Percentiles rank a stretch among this genome's conserved stretches.
Evolutionary conservation across 2,329 filamentous ascomycete species (phyloP).

Genomic region (Colletotrichum sp.): DNA sequence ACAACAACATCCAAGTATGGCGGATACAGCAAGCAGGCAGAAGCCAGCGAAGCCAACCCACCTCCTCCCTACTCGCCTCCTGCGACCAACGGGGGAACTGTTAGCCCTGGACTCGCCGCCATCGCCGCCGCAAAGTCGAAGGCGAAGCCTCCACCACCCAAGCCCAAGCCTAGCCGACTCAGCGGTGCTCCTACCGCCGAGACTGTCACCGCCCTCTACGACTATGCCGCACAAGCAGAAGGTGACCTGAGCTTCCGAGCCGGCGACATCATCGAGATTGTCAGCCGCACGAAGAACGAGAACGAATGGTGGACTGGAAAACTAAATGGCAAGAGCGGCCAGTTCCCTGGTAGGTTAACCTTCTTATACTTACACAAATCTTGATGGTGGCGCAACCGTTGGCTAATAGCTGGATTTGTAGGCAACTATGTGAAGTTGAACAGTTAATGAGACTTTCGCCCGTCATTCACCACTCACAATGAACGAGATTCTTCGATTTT

Average conservation of each 20-base stretch:
- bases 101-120: slow-evolving; percentile 46
- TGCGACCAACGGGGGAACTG: slow-evolving; percentile 28
- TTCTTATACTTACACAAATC: neutral
- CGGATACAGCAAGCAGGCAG: slow-evolving; percentile 41
- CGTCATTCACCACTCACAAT: neutral
- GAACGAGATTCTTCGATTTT: neutral
- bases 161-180: slow-evolving; percentile 80
- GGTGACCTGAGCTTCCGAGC: slow-evolving; percentile 90
- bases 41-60: slow-evolving; percentile 57
- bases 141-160: slow-evolving; percentile 74
- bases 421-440: slow-evolving; percentile 57
- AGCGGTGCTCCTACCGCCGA: slow-evolving; percentile 70
- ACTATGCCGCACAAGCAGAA: slow-evolving; percentile 94
- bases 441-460: slow-evolving; percentile 24
- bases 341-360: slow-evolving; percentile 91
- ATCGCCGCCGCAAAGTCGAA: slow-evolving; percentile 64
- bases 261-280: slow-evolving; percentile 89
- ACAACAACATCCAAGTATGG: slow-evolving; percentile 31
- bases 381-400: neutral
- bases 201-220: slow-evolving; percentile 89
- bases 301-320: slow-evolving; percentile 98
- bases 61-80: slow-evolving; percentile 74
- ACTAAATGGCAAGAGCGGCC: slow-evolving; percentile 79
- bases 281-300: slow-evolving; percentile 81
- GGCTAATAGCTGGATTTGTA: slow-evolving; percentile 32